These are phyloP conservation scores for Rhodotorula sp. DNA, from an alignment of 1,284 basidiomycete species.

Conservation along the genomic window DNA sequence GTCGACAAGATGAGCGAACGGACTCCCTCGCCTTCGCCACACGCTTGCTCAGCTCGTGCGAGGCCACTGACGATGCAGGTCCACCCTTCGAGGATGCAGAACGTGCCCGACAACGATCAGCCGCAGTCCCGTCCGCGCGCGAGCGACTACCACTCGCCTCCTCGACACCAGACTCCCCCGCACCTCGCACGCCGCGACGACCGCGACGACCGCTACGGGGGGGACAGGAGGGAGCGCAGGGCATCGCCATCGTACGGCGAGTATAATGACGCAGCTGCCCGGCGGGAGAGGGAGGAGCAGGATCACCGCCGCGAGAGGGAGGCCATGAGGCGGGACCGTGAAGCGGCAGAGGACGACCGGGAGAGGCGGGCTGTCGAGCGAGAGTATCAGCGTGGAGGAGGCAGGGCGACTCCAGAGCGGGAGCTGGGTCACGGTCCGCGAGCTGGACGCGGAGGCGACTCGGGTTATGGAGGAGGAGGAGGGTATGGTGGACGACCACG, in stretches of 20 bases:
- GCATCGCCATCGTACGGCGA: constrained; percentile 35
- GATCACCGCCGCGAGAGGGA: constrained; percentile 7
- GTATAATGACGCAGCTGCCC: not conserved
- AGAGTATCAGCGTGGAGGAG: constrained; percentile 8
- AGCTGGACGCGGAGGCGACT: not conserved
- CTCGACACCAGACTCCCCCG: not conserved
- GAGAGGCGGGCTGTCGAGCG: constrained; percentile 12
- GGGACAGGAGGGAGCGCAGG: constrained; percentile 1
- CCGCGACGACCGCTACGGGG: no score
- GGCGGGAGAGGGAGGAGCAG: not conserved
- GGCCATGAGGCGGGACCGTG: constrained; percentile 4
- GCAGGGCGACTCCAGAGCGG: constrained; percentile 30
- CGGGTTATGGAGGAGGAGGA: constrained; percentile 2
- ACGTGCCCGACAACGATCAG: constrained; percentile 7
- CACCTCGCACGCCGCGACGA: not conserved
- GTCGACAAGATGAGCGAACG: not conserved
- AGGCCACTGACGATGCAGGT: constrained; percentile 1
- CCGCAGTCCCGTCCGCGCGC: constrained; percentile 8
- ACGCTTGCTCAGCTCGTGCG: not conserved
- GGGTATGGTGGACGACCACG: not conserved
- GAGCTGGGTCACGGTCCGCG: constrained; percentile 28
- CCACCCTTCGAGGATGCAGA: constrained; percentile 5
- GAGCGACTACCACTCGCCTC: constrained; percentile 11
- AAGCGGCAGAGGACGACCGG: constrained; percentile 8
- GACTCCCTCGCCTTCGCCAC: not conserved